Evolutionary conservation across 805 yeast genomes (phyloP).

Genomic region (Suhomyces sp.): DNA sequence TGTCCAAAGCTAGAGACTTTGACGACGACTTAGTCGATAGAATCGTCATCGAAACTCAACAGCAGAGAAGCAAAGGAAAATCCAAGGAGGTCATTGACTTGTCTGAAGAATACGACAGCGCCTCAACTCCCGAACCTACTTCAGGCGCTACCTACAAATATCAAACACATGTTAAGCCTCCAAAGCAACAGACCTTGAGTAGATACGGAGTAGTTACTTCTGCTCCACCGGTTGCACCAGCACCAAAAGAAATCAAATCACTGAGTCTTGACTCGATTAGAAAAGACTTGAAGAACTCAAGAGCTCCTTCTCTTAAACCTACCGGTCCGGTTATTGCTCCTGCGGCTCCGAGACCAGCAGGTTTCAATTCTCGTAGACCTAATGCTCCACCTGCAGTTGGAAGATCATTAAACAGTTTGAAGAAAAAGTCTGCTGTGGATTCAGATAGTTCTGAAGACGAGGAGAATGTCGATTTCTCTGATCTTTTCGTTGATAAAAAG

Average conservation of each 20-base stretch:
- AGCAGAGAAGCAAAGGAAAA: constrained; percentile 6
- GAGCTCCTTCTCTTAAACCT: constrained; percentile 14
- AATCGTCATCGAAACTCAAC: constrained; percentile 26
- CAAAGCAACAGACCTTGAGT: constrained; percentile 34
- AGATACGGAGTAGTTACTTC: constrained; percentile 33
- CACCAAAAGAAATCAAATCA: constrained; percentile 29
- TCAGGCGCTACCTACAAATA: constrained; percentile 19
- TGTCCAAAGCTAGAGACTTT: constrained; percentile 57
- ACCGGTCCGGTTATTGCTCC: constrained; percentile 27
- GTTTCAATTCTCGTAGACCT: constrained; percentile 41
- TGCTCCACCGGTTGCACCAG: constrained; percentile 34
- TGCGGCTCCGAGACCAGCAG: constrained; percentile 53
- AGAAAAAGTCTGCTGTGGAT: constrained; percentile 27
- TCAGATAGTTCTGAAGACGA: constrained; percentile 36
- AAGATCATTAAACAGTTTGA: constrained; percentile 34
- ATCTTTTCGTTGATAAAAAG: constrained; percentile 36
- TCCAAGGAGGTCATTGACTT: constrained; percentile 4
- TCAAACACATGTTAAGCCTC: constrained; percentile 20
- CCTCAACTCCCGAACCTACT: constrained; percentile 6
- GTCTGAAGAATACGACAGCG: constrained; percentile 1
- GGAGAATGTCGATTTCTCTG: constrained; percentile 39
- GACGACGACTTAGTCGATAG: constrained; percentile 53
- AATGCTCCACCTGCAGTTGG: constrained; percentile 25
- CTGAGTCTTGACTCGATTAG: constrained; percentile 33
- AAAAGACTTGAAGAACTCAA: constrained; percentile 24